Conservation (phyloP, 1,139 yeast species). For the Arxiozyma slooffiae region DNA sequence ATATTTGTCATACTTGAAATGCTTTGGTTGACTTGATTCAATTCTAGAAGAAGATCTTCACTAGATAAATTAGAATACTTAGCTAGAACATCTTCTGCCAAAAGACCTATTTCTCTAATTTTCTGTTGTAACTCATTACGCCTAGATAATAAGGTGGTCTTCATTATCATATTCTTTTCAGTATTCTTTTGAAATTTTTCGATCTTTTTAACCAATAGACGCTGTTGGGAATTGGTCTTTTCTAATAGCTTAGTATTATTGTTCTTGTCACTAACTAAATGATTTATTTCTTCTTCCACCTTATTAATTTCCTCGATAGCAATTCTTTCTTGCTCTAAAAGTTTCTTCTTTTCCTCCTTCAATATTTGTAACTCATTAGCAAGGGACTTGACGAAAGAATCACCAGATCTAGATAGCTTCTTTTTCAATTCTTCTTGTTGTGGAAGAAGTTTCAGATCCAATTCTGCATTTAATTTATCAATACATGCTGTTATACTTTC, state of each 20-base stretch:
- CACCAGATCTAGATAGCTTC: conserved; percentile 15
- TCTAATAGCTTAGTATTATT: conserved; percentile 37
- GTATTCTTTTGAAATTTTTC: conserved; percentile 57
- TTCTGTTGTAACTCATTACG: conserved; percentile 65
- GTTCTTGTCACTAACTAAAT: conserved; percentile 23
- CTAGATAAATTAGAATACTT: conserved; percentile 39
- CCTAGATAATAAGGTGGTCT: conserved; percentile 49
- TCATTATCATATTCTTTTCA: conserved; percentile 58
- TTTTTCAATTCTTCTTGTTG: conserved; percentile 25
- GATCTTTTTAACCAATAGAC: conserved; percentile 43
- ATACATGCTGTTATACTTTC: conserved; percentile 43
- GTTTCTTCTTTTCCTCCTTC: conserved; percentile 11
- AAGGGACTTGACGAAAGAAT: conserved; percentile 17
- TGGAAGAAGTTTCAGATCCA: conserved; percentile 46
- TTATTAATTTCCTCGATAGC: conserved; percentile 27
- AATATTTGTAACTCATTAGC: conserved; percentile 32
- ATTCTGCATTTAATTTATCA: conserved; percentile 47
- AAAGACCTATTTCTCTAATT: conserved; percentile 73
- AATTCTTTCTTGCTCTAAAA: conserved; percentile 7
- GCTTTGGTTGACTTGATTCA: conserved; percentile 49
- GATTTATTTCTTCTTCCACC: conserved; percentile 24
- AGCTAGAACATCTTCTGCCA: conserved; percentile 77
- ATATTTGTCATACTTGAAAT: conserved; percentile 64
- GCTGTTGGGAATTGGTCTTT: conserved; percentile 50
- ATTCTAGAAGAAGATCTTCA: conserved; percentile 44